A percentile compares a stretch with the other conserved stretches of the same genome.
Evolutionary conservation across 116 monocot genomes (phyloP).

Genomic region (Dioscorea cayenensis): DNA sequence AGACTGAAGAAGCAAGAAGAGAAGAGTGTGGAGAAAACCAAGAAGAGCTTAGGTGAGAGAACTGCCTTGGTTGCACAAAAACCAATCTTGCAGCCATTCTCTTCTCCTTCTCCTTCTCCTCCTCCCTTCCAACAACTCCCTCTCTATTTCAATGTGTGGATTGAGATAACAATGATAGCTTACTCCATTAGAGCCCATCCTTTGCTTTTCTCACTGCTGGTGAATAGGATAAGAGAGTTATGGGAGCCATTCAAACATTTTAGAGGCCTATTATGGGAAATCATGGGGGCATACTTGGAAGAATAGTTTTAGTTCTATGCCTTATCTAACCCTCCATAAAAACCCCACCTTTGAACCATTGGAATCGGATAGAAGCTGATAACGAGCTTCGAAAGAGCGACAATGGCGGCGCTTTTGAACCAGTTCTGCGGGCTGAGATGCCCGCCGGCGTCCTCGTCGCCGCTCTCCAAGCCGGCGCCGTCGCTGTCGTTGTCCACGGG

Average conservation of each 20-base stretch:
- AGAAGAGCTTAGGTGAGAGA: slow-evolving; percentile 15
- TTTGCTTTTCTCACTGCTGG: not conserved
- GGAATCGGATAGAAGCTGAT: slow-evolving; percentile 2
- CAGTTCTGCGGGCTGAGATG: slow-evolving; percentile 24
- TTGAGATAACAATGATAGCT: not conserved
- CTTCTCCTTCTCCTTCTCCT: not conserved
- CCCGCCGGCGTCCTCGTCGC: slow-evolving; percentile 18
- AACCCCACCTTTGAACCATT: slow-evolving; percentile 2
- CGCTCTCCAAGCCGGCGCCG: slow-evolving; percentile 3
- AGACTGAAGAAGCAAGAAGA: slow-evolving; percentile 61
- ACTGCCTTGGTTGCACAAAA: slow-evolving; percentile 27
- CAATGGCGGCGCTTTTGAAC: slow-evolving; percentile 31
- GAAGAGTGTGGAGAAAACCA: slow-evolving; percentile 18
- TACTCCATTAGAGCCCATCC: not conserved
- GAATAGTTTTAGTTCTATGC: not conserved
- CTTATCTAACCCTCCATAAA: too few relatives aligned
- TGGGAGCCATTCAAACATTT: too few relatives aligned
- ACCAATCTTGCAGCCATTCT: slow-evolving; percentile 14
- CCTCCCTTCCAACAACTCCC: not conserved
- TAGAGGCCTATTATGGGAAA: too few relatives aligned
- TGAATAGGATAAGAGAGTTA: not conserved
- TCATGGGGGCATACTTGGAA: not conserved
- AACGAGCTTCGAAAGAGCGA: not conserved
- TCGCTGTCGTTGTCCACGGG: not conserved
- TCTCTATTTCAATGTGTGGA: not conserved